Conservation (phyloP, 2,329 filamentous ascomycete genomes). For the Exophiala viscosa region DNA sequence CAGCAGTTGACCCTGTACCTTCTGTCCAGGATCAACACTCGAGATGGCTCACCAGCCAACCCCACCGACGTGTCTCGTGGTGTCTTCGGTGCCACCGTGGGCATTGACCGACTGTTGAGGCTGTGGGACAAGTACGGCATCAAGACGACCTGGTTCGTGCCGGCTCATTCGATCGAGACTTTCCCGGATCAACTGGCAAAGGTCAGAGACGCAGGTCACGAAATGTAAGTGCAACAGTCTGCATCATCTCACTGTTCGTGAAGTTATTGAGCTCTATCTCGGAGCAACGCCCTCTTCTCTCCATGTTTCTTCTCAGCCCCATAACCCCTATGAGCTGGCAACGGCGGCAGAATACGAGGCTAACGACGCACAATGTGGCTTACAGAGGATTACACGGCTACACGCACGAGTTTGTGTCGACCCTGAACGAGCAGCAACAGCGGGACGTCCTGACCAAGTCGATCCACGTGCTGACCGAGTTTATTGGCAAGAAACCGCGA, state of each 20-base stretch:
- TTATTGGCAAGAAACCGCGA: conserved; percentile 62
- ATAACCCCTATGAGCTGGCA: too few relatives aligned
- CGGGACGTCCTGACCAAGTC: conserved; percentile 75
- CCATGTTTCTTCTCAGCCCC: too few relatives aligned
- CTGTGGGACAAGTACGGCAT: conserved; percentile 47
- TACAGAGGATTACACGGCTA: conserved; percentile 62
- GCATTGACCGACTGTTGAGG: conserved; percentile 64
- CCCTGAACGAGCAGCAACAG: conserved; percentile 72
- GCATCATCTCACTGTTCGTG: too few relatives aligned
- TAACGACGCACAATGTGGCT: background rate
- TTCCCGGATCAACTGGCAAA: conserved; percentile 48
- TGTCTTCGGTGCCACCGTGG: conserved; percentile 64
- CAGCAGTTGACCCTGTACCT: too few relatives aligned
- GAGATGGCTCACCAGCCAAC: conserved; percentile 35
- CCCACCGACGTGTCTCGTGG: conserved; percentile 69
- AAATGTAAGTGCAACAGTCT: conserved; percentile 43
- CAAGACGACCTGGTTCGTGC: conserved; percentile 58
- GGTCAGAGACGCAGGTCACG: conserved; percentile 59
- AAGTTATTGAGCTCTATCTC: too few relatives aligned
- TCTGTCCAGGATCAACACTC: conserved; percentile 36
- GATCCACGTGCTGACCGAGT: conserved; percentile 67
- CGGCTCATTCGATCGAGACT: conserved; percentile 55
- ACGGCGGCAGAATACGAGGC: too few relatives aligned
- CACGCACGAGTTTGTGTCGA: conserved; percentile 67
- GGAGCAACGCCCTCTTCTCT: too few relatives aligned